Evolutionary conservation across 2,329 filamentous ascomycete species (phyloP), one percentile per base, ranked within the genome.

Genomic region (Trichoderma sp.): DNA sequence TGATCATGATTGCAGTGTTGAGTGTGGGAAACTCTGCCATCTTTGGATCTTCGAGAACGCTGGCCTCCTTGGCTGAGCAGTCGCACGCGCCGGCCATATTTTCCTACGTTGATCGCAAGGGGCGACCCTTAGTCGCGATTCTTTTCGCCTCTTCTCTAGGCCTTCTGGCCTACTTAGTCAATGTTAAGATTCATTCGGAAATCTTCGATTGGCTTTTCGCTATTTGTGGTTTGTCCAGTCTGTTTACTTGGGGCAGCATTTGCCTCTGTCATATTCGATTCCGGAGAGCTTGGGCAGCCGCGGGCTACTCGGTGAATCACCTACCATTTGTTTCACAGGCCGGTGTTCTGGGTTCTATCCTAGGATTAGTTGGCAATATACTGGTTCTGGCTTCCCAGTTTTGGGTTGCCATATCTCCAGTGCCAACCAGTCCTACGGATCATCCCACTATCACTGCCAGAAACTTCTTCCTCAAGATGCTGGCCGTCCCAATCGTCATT

Each of bases 261-360:
- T 71, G 68, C 24, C 56, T 71, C 35, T 71, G 68, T 18, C 68
- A 62, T 24, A 62, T 71, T 45, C 56, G 68, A 5, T 71, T 71
- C 12, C 68, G 68, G 12, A 33, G n/a, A 62, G 68, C 68, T n/a
- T 71, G 68, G 68, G 56, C 56, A 24, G 68, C 68, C 2, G 18
- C 68, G 11, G 68, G 68, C 6, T 59, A 45, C 29, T 24, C 68
- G 18, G 4, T 63, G 14, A 71, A 63, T 24, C 38, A 60, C 12
- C 56, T 71, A 2, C 56, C 68, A 6, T 63, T 71, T 41, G 35
- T 71, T 14, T 71, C 68, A 45, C 56, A 71, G 18, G 56, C 38
- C 16, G 68, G 68, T 12, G 16, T 71, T 21, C 2, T 71, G 3
- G 68, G 68, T 3, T 71, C 68, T 6, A 24, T 16, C 4, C n/a